phyloP scores from a whole-genome alignment of 495 filamentous ascomycete genomes.

The Friedmanniomyces simplex region DNA sequence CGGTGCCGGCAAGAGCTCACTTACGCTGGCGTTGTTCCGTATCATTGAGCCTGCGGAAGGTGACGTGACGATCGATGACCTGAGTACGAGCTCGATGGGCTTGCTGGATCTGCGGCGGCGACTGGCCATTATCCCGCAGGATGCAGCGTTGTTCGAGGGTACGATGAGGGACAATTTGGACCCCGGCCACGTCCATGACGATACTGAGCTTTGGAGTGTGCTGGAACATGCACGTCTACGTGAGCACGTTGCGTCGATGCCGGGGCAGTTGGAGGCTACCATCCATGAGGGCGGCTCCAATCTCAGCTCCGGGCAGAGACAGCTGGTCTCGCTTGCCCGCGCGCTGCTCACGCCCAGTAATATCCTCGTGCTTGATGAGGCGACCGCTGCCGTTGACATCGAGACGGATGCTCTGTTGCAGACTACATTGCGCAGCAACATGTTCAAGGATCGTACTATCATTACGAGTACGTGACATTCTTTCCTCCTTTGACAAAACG shows the following conservation, averaged over 20 bases:
- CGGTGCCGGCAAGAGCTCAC: conserved; percentile 90
- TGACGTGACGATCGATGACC: conserved; percentile 73
- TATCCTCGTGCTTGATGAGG: conserved; percentile 94
- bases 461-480: conserved; percentile 51
- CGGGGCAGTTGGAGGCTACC: conserved; percentile 76
- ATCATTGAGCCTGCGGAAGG: conserved; percentile 83
- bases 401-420: conserved; percentile 85
- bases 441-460: conserved; percentile 85
- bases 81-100: conserved; percentile 86
- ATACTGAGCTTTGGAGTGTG: conserved; percentile 96
- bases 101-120: conserved; percentile 79
- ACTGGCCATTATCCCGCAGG: conserved; percentile 95
- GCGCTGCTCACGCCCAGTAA: conserved; percentile 92
- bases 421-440: conserved; percentile 47
- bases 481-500: neutral
- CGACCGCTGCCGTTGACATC: conserved; percentile 91
- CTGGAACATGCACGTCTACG: conserved; percentile 90
- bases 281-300: conserved; percentile 90
- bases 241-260: conserved; percentile 81
- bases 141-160: conserved; percentile 94
- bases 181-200: conserved; percentile 87
- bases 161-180: conserved; percentile 94
- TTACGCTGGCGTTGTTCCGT: conserved; percentile 88
- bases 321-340: conserved; percentile 84
- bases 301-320: conserved; percentile 76